Evolutionary conservation across 306 rosid genomes (phyloP).

Genomic region (Medicago ruthenica): DNA sequence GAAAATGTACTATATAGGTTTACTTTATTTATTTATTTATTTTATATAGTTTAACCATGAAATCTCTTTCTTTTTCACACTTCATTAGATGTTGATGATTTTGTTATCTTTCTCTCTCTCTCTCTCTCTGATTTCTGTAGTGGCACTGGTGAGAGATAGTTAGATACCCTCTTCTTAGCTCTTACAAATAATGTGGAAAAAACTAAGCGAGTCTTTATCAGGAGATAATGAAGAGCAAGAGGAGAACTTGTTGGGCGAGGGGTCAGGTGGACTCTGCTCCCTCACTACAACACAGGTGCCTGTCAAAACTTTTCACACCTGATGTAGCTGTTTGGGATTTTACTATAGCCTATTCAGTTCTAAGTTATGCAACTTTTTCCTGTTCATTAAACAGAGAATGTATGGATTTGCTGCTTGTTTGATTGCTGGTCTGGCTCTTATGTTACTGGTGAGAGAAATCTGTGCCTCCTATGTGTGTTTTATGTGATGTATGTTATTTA

Average conservation of each 20-base stretch:
- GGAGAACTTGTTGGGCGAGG: slow-evolving; percentile 65
- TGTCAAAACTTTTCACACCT: slow-evolving; percentile 12
- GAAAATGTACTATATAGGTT: neutral
- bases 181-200: slow-evolving; percentile 69
- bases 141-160: slow-evolving; percentile 18
- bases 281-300: slow-evolving; percentile 84
- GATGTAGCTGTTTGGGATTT: slow-evolving; percentile 15
- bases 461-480: neutral
- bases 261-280: slow-evolving; percentile 64
- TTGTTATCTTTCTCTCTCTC: neutral
- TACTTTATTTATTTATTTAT: too few relatives aligned
- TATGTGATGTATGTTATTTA: slow-evolving; percentile 7
- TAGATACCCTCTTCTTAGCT: slow-evolving; percentile 29
- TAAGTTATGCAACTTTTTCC: slow-evolving; percentile 39
- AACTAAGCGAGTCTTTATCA: slow-evolving; percentile 42
- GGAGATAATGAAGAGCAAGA: slow-evolving; percentile 60
- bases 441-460: slow-evolving; percentile 76
- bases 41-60: neutral
- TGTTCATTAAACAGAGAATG: slow-evolving; percentile 71
- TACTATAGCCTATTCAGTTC: slow-evolving; percentile 22
- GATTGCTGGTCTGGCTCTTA: slow-evolving; percentile 71
- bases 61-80: slow-evolving; percentile 13
- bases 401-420: slow-evolving; percentile 82
- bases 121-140: slow-evolving; percentile 10
- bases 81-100: slow-evolving; percentile 13